These are phyloP conservation scores for Oryza longistaminata DNA, from an alignment of 176 grass and related monocot genomes.

Conservation along the genomic window DNA sequence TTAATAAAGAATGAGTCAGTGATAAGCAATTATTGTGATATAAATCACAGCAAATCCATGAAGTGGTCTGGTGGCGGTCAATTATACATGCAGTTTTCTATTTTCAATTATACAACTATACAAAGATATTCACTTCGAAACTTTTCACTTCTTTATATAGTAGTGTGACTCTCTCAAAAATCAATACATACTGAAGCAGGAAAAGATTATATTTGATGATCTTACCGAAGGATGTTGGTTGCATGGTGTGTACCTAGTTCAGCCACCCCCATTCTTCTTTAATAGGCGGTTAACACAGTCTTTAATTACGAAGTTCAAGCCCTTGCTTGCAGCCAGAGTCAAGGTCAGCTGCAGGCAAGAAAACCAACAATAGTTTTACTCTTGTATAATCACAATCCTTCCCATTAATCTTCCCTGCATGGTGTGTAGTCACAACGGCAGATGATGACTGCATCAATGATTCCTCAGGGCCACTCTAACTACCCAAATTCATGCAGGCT, in stretches of 20 bases:
- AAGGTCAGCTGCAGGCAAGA: constrained; percentile 48
- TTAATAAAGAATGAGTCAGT: constrained; percentile 31
- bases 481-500: constrained; percentile 50
- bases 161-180: constrained; percentile 29
- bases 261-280: constrained; percentile 25
- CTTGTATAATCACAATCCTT: constrained; percentile 54
- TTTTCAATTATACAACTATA: too few relatives aligned
- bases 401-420: constrained; percentile 46
- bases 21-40: background rate
- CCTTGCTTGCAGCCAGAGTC: constrained; percentile 49
- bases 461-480: constrained; percentile 39
- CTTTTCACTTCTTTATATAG: background rate
- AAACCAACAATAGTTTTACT: constrained; percentile 50
- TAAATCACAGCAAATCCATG: background rate
- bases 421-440: constrained; percentile 53
- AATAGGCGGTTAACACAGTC: constrained; percentile 44
- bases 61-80: background rate
- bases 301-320: constrained; percentile 53
- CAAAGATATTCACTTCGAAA: constrained; percentile 3
- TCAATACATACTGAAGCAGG: constrained; percentile 21
- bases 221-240: constrained; percentile 34
- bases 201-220: background rate
- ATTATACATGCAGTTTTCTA: constrained; percentile 21
- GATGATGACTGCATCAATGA: constrained; percentile 47
- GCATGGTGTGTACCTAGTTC: constrained; percentile 38